Evolutionary conservation across 1,139 yeast genomes (phyloP).

Genomic region (Suhomyces kunorum): DNA sequence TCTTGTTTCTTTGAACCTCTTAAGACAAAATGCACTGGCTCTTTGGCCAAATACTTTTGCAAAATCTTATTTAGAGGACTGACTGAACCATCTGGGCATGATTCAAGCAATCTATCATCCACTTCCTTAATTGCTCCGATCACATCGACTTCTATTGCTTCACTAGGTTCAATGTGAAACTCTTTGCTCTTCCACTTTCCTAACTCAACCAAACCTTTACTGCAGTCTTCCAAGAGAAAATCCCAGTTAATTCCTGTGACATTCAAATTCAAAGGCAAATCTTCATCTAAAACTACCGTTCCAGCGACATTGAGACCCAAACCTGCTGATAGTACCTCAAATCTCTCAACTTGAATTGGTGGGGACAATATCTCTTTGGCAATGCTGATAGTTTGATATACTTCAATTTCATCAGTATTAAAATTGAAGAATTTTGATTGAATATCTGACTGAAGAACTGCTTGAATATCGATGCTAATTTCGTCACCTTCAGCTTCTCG

Average conservation of each 20-base stretch:
- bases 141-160: constrained; percentile 18
- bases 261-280: constrained; percentile 23
- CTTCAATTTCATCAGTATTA: constrained; percentile 20
- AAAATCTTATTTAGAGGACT: constrained; percentile 29
- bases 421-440: constrained; percentile 19
- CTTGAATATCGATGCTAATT: constrained; percentile 24
- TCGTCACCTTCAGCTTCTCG: constrained; percentile 13
- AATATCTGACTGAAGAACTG: constrained; percentile 20
- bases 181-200: constrained; percentile 29
- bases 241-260: constrained; percentile 31
- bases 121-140: constrained; percentile 22
- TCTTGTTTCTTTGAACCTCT: constrained; percentile 22
- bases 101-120: constrained; percentile 21
- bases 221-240: constrained; percentile 29
- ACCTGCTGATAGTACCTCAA: constrained; percentile 11
- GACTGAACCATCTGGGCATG: constrained; percentile 21
- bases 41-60: constrained; percentile 23
- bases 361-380: constrained; percentile 21
- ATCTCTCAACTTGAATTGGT: constrained; percentile 14
- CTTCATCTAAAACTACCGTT: constrained; percentile 15
- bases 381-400: constrained; percentile 19
- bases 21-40: constrained; percentile 23
- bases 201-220: constrained; percentile 19
- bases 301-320: constrained; percentile 12
- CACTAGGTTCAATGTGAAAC: constrained; percentile 20